Percentiles rank a stretch among this genome's conserved stretches.
Evolutionary conservation across 495 filamentous ascomycete species (phyloP).

Genomic region (Trichoderma orchidacearum): DNA sequence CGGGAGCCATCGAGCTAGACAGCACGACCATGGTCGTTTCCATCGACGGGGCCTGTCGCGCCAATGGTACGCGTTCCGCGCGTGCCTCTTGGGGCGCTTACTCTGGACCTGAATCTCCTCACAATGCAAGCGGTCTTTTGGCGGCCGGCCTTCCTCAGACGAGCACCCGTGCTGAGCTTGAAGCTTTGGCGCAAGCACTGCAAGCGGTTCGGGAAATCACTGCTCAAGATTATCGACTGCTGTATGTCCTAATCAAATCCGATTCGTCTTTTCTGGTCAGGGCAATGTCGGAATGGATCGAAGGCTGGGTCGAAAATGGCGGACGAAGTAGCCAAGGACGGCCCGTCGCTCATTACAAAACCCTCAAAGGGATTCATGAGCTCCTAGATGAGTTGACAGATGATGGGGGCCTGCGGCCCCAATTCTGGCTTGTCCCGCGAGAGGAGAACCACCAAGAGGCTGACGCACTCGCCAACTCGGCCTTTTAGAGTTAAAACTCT

Average conservation of each 20-base stretch:
- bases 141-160: neutral
- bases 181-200: neutral
- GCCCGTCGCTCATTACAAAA: neutral
- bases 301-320: neutral
- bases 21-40: neutral
- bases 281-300: neutral
- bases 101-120: neutral
- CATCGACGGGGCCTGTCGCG: neutral
- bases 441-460: neutral
- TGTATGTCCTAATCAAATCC: neutral
- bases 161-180: neutral
- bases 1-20: neutral
- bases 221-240: neutral
- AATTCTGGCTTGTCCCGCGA: neutral
- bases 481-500: too few species aligned
- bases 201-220: neutral
- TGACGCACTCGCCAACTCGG: neutral
- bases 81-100: neutral
- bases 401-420: neutral
- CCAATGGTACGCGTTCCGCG: neutral
- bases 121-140: neutral
- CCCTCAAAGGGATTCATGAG: neutral
- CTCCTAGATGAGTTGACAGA: neutral
- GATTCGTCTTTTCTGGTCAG: neutral
- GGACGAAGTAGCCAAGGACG: neutral